A percentile compares a stretch with the other conserved stretches of the same genome.
These are phyloP conservation scores for Rubia peregrina DNA, from an alignment of 305 asterid species.

Conservation along the genomic window DNA sequence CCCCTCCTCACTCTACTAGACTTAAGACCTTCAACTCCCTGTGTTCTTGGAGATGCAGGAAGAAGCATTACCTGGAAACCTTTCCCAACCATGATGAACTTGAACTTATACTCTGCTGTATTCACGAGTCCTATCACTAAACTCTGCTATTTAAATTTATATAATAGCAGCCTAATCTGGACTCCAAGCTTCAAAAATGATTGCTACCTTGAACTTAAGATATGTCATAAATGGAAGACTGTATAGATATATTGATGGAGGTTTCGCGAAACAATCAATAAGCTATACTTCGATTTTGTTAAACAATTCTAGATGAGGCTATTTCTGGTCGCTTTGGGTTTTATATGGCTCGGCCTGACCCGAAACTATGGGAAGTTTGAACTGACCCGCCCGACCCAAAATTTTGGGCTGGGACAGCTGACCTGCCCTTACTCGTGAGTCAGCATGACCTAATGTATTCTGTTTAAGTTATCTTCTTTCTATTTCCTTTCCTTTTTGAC, in stretches of 20 bases:
- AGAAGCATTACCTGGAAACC: conserved; percentile 36
- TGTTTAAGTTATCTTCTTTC: background rate
- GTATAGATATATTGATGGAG: background rate
- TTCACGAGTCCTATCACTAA: background rate
- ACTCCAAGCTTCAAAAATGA: no score
- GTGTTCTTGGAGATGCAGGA: conserved; percentile 75
- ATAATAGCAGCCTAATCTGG: background rate
- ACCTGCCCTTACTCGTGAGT: no score
- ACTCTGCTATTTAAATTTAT: background rate
- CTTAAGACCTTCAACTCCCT: conserved; percentile 49
- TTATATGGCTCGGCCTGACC: no score
- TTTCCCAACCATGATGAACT: conserved; percentile 47
- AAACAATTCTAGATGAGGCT: no score
- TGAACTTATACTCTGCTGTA: conserved; percentile 8
- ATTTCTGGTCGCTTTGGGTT: no score
- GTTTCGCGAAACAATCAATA: background rate
- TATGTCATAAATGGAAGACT: background rate
- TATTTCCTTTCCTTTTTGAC: background rate
- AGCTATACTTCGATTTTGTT: background rate
- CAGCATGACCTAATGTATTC: background rate
- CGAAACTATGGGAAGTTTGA: no score
- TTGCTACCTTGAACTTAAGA: no score
- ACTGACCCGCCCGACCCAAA: no score
- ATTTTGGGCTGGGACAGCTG: no score
- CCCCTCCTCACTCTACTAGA: conserved; percentile 62